Evolutionary conservation across 2,329 filamentous ascomycete genomes (phyloP).

Genomic region (Talaromyces sp.): DNA sequence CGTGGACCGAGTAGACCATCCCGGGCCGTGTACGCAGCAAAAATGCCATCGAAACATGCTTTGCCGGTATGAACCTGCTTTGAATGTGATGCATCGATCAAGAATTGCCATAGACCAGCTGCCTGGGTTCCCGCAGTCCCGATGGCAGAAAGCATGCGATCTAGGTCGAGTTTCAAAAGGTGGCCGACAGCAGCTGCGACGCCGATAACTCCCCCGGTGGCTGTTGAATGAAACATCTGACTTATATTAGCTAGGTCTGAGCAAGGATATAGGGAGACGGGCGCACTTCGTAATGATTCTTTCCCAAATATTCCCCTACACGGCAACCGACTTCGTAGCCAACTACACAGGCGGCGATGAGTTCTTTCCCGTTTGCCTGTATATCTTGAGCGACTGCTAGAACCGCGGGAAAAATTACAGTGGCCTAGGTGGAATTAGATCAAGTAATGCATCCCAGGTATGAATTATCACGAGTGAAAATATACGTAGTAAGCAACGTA

Average conservation of each 20-base stretch:
- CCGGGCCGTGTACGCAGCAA: slow-evolving; percentile 26
- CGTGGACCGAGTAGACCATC: slow-evolving; percentile 23
- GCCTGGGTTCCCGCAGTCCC: slow-evolving; percentile 29
- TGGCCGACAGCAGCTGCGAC: slow-evolving; percentile 22
- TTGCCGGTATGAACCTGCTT: slow-evolving; percentile 30
- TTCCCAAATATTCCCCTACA: slow-evolving; percentile 25
- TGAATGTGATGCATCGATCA: slow-evolving; percentile 27
- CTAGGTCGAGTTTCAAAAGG: slow-evolving; percentile 20
- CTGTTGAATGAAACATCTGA: not conserved
- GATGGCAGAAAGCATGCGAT: slow-evolving; percentile 23
- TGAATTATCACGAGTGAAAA: not conserved
- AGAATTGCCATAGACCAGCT: slow-evolving; percentile 29
- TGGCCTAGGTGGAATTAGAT: slow-evolving; percentile 18
- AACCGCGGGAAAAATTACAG: slow-evolving; percentile 25
- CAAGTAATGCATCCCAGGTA: not conserved
- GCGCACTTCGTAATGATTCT: slow-evolving; percentile 27
- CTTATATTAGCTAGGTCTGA: not conserved
- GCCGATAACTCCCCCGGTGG: not conserved
- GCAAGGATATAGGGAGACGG: not conserved
- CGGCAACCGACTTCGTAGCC: slow-evolving; percentile 29
- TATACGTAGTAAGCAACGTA: not conserved
- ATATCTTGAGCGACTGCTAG: slow-evolving; percentile 28
- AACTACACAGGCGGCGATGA: slow-evolving; percentile 27
- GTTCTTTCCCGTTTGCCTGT: slow-evolving; percentile 22
- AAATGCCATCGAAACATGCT: slow-evolving; percentile 28